These are phyloP conservation scores for Pelagophyceae sp. DNA, from an alignment of 352 stramenopile species.

Conservation along the genomic window DNA sequence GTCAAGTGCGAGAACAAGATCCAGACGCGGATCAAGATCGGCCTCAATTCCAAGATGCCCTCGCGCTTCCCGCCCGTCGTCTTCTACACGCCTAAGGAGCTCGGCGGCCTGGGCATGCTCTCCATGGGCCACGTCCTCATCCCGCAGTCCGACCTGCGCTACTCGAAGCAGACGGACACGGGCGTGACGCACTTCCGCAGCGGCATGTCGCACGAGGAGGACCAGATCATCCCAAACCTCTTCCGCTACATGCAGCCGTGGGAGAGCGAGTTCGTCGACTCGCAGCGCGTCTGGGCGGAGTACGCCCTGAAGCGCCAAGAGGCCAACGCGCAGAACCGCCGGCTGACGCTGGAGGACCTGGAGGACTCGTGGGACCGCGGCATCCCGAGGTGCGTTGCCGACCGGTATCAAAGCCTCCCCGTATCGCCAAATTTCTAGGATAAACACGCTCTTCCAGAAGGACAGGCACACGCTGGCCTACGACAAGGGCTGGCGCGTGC, in stretches of 20 bases:
- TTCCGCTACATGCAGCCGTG: constrained; percentile 97
- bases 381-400: too few relatives aligned
- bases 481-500: constrained; percentile 97
- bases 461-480: constrained; percentile 98
- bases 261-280: constrained; percentile 99
- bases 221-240: constrained; percentile 98
- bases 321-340: constrained; percentile 95
- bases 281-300: constrained; percentile 97
- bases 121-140: constrained; percentile 99
- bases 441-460: constrained; percentile 69
- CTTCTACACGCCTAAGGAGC: constrained; percentile 99
- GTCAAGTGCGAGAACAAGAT: constrained; percentile 99
- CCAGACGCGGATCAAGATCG: constrained; percentile 99
- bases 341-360: constrained; percentile 96
- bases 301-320: constrained; percentile 98
- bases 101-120: constrained; percentile 97
- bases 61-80: constrained; percentile 94
- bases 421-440: constrained; percentile 43
- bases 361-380: constrained; percentile 99
- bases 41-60: constrained; percentile 99
- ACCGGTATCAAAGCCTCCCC: constrained; percentile 64
- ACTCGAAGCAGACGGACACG: constrained; percentile 97
- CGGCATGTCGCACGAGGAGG: constrained; percentile 86
- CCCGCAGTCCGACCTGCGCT: constrained; percentile 94
- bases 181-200: constrained; percentile 98